These are phyloP conservation scores for Alternaria sp. DNA, from an alignment of 2,329 filamentous ascomycete genomes.

Conservation along the genomic window DNA sequence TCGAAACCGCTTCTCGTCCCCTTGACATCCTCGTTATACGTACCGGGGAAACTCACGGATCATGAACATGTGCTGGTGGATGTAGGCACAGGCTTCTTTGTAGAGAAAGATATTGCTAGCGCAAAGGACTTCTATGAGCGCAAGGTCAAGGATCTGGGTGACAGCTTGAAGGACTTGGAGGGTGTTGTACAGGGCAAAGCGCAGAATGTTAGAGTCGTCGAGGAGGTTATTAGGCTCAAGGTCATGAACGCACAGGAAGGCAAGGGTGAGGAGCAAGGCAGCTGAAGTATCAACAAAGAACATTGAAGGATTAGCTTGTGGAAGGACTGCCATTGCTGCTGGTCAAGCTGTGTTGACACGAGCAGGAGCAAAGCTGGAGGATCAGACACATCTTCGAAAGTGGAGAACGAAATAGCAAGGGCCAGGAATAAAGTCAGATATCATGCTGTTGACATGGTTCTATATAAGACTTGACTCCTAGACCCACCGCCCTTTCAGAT, in stretches of 20 bases:
- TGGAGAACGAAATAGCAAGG: not conserved
- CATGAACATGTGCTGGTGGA: constrained; percentile 71
- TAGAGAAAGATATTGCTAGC: constrained; percentile 79
- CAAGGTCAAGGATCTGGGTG: constrained; percentile 72
- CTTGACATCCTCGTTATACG: constrained; percentile 92
- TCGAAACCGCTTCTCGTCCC: constrained; percentile 82
- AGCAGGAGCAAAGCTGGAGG: not conserved
- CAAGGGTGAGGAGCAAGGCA: constrained; percentile 35
- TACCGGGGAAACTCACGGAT: constrained; percentile 77
- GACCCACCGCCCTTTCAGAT: not conserved
- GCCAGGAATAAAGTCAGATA: not conserved
- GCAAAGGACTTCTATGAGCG: constrained; percentile 72
- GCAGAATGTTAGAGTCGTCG: constrained; percentile 83
- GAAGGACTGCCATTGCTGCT: not conserved
- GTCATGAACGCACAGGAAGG: constrained; percentile 47
- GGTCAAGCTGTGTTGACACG: not conserved
- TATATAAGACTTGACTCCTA: not conserved
- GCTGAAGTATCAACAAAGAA: constrained; percentile 15
- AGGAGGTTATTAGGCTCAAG: constrained; percentile 69
- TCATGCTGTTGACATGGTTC: not conserved
- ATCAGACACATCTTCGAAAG: not conserved
- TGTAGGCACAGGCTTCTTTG: constrained; percentile 91
- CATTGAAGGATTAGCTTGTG: not conserved
- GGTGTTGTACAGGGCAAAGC: constrained; percentile 78
- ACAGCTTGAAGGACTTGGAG: constrained; percentile 73